Evolutionary conservation across 352 stramenopile genomes (phyloP).

Genomic region (Hyaloperonospora brassicae): DNA sequence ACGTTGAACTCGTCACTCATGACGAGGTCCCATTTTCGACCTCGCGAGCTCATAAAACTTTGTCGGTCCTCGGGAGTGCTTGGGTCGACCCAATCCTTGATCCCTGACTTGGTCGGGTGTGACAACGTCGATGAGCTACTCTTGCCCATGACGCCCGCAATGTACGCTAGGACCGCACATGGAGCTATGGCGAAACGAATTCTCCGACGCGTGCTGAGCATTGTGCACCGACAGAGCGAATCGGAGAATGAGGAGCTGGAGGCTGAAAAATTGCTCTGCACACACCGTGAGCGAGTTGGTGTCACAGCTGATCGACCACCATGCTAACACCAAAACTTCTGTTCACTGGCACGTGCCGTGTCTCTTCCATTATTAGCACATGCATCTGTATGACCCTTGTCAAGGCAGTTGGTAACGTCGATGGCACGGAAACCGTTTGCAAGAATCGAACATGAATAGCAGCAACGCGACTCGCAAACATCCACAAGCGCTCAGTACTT

Average conservation of each 20-base stretch:
- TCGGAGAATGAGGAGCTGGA: not conserved
- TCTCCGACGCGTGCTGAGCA: not conserved
- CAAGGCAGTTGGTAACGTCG: too few relatives aligned
- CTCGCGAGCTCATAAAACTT: conserved; percentile 35
- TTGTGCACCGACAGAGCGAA: not conserved
- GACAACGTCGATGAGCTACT: not conserved
- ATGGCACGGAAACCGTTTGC: too few relatives aligned
- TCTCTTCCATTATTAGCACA: conserved; percentile 11
- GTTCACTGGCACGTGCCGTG: conserved; percentile 18
- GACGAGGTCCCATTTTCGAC: conserved; percentile 45
- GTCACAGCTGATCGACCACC: conserved; percentile 5
- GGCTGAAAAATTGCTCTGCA: not conserved
- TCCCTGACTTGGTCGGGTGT: conserved; percentile 27
- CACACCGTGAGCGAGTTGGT: conserved; percentile 1
- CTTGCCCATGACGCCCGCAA: not conserved
- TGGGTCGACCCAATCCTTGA: conserved; percentile 33
- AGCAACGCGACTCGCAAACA: too few relatives aligned
- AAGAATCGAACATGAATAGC: too few relatives aligned
- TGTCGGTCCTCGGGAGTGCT: conserved; percentile 24
- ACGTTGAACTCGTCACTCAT: conserved; percentile 70
- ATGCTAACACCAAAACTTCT: conserved; percentile 2
- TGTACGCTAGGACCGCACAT: not conserved
- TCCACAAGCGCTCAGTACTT: too few relatives aligned
- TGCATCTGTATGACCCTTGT: conserved; percentile 12
- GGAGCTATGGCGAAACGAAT: too few relatives aligned